Evolutionary conservation across 805 yeast genomes (phyloP).

Genomic region (Yarrowia porcina): DNA sequence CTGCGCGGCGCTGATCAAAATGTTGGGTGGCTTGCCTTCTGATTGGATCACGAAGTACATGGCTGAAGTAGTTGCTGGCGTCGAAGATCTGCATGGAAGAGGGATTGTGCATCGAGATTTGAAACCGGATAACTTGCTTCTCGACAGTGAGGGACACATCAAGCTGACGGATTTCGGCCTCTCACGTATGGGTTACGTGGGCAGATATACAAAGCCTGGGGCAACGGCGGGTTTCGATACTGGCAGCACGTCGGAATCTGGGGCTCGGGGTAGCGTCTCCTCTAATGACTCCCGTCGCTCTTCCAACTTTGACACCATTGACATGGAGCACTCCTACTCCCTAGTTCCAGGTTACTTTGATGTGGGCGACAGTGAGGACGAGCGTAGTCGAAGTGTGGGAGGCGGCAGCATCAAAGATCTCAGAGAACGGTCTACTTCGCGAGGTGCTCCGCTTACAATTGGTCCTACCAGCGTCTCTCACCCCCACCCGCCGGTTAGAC

Average conservation of each 20-base stretch:
- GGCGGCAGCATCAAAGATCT: not conserved
- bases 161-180: constrained; percentile 95
- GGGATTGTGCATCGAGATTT: constrained; percentile 94
- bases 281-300: constrained; percentile 20
- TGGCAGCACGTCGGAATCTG: constrained; percentile 1
- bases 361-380: constrained; percentile 3
- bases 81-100: constrained; percentile 78
- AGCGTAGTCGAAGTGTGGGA: not conserved
- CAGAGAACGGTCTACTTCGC: not conserved
- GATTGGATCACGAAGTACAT: constrained; percentile 78
- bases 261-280: constrained; percentile 5
- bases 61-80: constrained; percentile 88
- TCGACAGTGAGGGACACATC: constrained; percentile 82
- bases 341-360: constrained; percentile 21
- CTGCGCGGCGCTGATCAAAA: constrained; percentile 77
- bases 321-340: constrained; percentile 12
- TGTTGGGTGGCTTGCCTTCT: constrained; percentile 78
- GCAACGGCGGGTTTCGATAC: not conserved
- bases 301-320: constrained; percentile 19
- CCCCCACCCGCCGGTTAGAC: not conserved
- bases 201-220: constrained; percentile 52
- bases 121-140: constrained; percentile 89
- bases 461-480: not conserved
- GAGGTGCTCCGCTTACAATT: not conserved
- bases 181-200: constrained; percentile 81